Conservation (phyloP, 306 rosid genomes). For the Arachis hypogaea region DNA sequence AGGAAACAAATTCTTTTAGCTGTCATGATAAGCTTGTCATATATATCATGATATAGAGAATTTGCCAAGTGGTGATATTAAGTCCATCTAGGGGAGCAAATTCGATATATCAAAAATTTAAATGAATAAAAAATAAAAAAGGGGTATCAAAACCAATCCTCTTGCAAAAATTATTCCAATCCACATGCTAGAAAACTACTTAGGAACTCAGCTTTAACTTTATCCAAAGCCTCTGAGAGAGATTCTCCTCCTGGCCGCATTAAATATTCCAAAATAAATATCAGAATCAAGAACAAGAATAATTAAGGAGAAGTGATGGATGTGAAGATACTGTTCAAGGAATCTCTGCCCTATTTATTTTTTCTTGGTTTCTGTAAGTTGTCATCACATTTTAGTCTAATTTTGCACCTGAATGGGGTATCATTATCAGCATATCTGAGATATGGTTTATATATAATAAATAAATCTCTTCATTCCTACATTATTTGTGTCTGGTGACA, state of each 20-base stretch:
- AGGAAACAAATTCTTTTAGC: conserved; percentile 22
- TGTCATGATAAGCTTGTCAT: conserved; percentile 31
- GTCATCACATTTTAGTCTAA: conserved; percentile 34
- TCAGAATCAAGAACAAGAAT: conserved; percentile 59
- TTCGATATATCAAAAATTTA: conserved; percentile 2
- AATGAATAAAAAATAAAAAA: background rate
- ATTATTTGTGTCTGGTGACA: conserved; percentile 25
- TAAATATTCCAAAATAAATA: conserved; percentile 59
- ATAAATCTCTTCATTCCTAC: too few relatives aligned
- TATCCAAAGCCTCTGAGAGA: conserved; percentile 47
- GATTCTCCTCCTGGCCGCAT: conserved; percentile 47
- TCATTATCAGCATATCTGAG: conserved; percentile 33
- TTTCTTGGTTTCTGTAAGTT: conserved; percentile 32
- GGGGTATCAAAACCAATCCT: conserved; percentile 40
- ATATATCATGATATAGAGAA: conserved; percentile 26
- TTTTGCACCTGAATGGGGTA: conserved; percentile 36
- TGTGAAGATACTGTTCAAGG: conserved; percentile 57
- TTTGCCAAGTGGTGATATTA: conserved; percentile 43
- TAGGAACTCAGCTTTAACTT: conserved; percentile 64
- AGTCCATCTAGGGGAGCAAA: conserved; percentile 47
- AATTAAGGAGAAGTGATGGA: conserved; percentile 42
- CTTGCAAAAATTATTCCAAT: conserved; percentile 47
- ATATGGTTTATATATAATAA: conserved; percentile 31
- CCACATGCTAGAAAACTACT: conserved; percentile 60
- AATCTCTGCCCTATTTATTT: conserved; percentile 37